phyloP scores from a whole-genome alignment of 2,329 filamentous ascomycete genomes.

The Colletotrichum sp. region DNA sequence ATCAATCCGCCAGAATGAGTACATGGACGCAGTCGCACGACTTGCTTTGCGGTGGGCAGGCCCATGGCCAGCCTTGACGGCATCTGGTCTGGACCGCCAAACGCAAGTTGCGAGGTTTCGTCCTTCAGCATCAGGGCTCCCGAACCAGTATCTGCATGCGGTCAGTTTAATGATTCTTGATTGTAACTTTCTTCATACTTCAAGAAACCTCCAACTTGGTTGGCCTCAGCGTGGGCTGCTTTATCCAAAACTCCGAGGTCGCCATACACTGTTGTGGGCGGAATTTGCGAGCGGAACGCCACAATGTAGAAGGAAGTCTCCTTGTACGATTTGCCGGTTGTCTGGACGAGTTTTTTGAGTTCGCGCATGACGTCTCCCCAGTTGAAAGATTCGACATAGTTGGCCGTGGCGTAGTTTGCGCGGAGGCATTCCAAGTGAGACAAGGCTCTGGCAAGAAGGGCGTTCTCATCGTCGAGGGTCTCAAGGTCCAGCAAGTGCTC shows the following conservation, averaged over 20 bases:
- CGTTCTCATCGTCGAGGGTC: conserved; percentile 67
- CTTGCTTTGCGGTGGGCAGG: conserved; percentile 68
- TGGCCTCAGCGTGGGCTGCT: conserved; percentile 80
- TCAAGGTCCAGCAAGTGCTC: conserved; percentile 76
- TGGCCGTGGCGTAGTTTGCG: conserved; percentile 75
- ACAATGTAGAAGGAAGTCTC: conserved; percentile 79
- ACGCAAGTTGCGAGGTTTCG: conserved; percentile 83
- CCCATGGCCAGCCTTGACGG: conserved; percentile 61
- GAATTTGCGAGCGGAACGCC: conserved; percentile 78
- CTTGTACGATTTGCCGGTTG: conserved; percentile 60
- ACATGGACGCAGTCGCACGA: conserved; percentile 66
- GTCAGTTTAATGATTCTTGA: conserved; percentile 5
- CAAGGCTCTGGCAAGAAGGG: conserved; percentile 74
- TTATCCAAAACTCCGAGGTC: conserved; percentile 77
- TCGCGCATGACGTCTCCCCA: conserved; percentile 67
- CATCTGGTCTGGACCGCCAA: conserved; percentile 66
- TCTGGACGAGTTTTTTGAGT: conserved; percentile 55
- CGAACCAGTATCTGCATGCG: conserved; percentile 80
- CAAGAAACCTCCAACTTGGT: conserved; percentile 77
- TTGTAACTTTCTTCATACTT: conserved; percentile 50
- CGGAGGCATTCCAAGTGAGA: conserved; percentile 65
- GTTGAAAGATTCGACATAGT: conserved; percentile 79
- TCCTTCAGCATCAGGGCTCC: conserved; percentile 69
- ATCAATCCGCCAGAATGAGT: conserved; percentile 72
- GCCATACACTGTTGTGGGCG: conserved; percentile 62